Percentiles rank a stretch among this genome's conserved stretches.
Evolutionary conservation across 768 basidiomycete species (phyloP).

Genomic region (Agaricus bisporus): DNA sequence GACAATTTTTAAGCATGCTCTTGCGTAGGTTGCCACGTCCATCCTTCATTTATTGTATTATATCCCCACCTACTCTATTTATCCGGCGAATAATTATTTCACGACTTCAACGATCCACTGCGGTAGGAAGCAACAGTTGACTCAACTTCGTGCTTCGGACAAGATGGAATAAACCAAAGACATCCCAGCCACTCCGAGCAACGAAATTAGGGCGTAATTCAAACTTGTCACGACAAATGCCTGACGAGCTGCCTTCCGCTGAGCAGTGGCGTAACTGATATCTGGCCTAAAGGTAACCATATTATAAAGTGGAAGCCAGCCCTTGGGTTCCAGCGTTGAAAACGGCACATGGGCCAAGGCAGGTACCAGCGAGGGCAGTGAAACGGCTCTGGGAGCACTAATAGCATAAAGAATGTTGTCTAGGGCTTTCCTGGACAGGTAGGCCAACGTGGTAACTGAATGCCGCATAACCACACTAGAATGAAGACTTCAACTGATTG

Average conservation of each 20-base stretch:
- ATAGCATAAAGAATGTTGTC: conserved; percentile 70
- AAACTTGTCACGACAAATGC: conserved; percentile 47
- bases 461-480: conserved; percentile 91
- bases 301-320: conserved; percentile 92
- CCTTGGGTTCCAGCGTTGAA: conserved; percentile 50
- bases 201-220: conserved; percentile 42
- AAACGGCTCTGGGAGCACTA: conserved; percentile 42
- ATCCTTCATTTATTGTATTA: conserved; percentile 7
- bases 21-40: conserved; percentile 5
- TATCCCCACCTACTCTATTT: neutral
- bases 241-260: conserved; percentile 66
- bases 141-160: conserved; percentile 9
- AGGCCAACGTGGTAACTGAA: conserved; percentile 75
- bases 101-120: conserved; percentile 16
- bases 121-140: conserved; percentile 25
- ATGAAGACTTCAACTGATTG: conserved; percentile 14
- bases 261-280: conserved; percentile 82
- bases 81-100: conserved; percentile 17
- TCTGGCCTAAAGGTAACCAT: conserved; percentile 99
- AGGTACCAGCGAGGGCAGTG: conserved; percentile 40
- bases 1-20: conserved; percentile 25
- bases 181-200: conserved; percentile 33
- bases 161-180: conserved; percentile 11
- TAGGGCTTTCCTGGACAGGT: conserved; percentile 72
- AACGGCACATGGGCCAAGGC: conserved; percentile 49